Evolutionary conservation across 2,329 filamentous ascomycete genomes (phyloP).

Genomic region (Didymella glomerata): DNA sequence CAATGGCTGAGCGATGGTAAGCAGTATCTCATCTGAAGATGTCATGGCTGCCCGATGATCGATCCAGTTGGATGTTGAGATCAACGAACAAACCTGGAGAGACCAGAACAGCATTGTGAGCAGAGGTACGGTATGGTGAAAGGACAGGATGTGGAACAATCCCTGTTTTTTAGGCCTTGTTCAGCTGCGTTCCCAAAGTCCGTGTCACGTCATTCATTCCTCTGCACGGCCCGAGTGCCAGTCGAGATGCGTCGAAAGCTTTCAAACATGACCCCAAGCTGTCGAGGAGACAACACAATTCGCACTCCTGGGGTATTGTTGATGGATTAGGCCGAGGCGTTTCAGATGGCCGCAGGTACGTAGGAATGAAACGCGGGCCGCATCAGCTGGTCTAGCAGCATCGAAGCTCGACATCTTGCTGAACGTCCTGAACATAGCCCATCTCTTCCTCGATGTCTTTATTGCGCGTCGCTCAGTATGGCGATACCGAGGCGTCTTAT

Average conservation of each 20-base stretch:
- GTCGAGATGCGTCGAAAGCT: neutral
- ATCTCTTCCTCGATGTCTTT: neutral
- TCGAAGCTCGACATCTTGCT: conserved; percentile 9
- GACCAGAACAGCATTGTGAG: neutral
- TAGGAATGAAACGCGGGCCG: conserved; percentile 33
- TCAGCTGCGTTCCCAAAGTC: no score
- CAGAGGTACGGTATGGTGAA: neutral
- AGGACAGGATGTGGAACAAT: neutral
- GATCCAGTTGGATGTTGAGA: no score
- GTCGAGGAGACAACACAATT: neutral
- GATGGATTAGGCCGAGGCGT: conserved; percentile 4
- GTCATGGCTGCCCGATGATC: no score
- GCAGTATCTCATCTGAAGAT: no score
- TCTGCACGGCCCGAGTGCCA: neutral
- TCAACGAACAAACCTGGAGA: no score
- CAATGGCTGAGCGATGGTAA: no score
- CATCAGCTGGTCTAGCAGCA: conserved; percentile 22
- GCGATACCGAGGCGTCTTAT: conserved; percentile 32
- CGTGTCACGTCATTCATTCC: neutral
- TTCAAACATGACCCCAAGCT: neutral
- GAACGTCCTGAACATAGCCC: neutral
- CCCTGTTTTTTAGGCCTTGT: no score
- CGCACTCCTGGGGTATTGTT: neutral
- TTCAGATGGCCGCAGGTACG: conserved; percentile 22
- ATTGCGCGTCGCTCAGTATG: conserved; percentile 20